phyloP scores from a whole-genome alignment of 441 rosid genomes.

The Caryocar brasiliense region DNA sequence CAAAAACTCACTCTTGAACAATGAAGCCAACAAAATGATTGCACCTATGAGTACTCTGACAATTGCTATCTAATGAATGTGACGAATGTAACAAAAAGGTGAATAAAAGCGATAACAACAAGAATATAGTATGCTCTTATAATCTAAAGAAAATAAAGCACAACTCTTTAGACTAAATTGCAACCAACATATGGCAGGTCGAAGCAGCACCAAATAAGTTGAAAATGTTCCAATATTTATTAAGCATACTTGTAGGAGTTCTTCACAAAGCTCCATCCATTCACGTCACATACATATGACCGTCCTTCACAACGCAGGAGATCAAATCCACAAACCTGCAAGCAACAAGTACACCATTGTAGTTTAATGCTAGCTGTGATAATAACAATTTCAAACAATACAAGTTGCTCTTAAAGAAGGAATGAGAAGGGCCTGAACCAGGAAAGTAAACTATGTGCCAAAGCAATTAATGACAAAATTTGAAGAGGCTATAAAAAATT shows the following conservation, averaged over 20 bases:
- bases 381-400: too few relatives aligned
- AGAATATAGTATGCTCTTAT: too few relatives aligned
- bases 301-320: slow-evolving; percentile 94
- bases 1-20: too few relatives aligned
- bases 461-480: not conserved
- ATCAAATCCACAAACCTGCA: slow-evolving; percentile 99
- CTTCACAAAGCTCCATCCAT: slow-evolving; percentile 99
- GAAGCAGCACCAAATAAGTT: not conserved
- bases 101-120: too few relatives aligned
- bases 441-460: not conserved
- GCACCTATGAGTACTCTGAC: too few relatives aligned
- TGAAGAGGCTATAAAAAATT: not conserved
- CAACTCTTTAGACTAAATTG: too few relatives aligned
- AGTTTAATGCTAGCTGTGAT: too few relatives aligned
- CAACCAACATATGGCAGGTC: not conserved
- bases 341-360: slow-evolving; percentile 4
- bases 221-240: not conserved
- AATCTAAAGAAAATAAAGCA: too few relatives aligned
- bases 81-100: too few relatives aligned
- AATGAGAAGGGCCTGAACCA: not conserved
- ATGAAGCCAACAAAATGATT: too few relatives aligned
- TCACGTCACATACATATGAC: slow-evolving; percentile 98
- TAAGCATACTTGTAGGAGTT: slow-evolving; percentile 86
- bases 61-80: too few relatives aligned
- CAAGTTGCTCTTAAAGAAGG: too few relatives aligned